Evolutionary conservation across 2,329 filamentous ascomycete genomes (phyloP).

Genomic region (Penicillium sp.): DNA sequence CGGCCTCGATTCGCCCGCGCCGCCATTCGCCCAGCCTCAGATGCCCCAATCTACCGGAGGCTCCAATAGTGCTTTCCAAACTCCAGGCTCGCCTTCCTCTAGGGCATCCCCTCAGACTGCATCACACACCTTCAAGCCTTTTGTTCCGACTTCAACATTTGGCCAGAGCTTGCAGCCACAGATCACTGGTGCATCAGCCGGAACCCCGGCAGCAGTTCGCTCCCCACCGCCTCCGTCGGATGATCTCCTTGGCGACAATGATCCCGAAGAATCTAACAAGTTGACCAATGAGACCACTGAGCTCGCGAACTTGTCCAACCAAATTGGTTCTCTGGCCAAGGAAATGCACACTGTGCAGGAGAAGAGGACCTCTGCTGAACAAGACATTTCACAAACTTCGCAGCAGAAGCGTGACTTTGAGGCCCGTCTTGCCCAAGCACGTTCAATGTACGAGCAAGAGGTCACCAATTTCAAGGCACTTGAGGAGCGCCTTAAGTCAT

Average conservation of each 20-base stretch:
- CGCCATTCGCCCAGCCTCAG: slow-evolving; percentile 50
- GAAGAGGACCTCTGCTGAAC: slow-evolving; percentile 69
- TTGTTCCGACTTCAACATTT: slow-evolving; percentile 84
- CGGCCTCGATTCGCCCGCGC: slow-evolving; percentile 63
- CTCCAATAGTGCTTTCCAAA: slow-evolving; percentile 53
- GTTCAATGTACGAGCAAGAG: slow-evolving; percentile 85
- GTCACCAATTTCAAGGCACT: slow-evolving; percentile 74
- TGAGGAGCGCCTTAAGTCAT: slow-evolving; percentile 69
- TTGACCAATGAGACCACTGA: slow-evolving; percentile 83
- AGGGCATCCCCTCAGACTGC: slow-evolving; percentile 30
- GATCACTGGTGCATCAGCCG: slow-evolving; percentile 56
- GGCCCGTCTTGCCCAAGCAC: slow-evolving; percentile 72
- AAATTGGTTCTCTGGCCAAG: slow-evolving; percentile 79
- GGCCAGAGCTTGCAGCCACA: slow-evolving; percentile 72
- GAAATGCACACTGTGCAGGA: slow-evolving; percentile 90
- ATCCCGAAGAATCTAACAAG: slow-evolving; percentile 79
- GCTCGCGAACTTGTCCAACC: slow-evolving; percentile 89
- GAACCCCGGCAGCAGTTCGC: slow-evolving; percentile 23
- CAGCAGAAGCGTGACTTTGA: slow-evolving; percentile 92
- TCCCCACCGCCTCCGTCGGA: slow-evolving; percentile 54
- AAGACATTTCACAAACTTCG: slow-evolving; percentile 69
- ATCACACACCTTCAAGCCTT: slow-evolving; percentile 68
- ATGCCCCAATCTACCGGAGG: slow-evolving; percentile 63
- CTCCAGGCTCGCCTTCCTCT: slow-evolving; percentile 41
- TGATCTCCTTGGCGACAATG: slow-evolving; percentile 82